A percentile compares a stretch with the other conserved stretches of the same genome.
phyloP scores from a whole-genome alignment of 73 alveolate genomes.

The Durusdinium trenchii region DNA sequence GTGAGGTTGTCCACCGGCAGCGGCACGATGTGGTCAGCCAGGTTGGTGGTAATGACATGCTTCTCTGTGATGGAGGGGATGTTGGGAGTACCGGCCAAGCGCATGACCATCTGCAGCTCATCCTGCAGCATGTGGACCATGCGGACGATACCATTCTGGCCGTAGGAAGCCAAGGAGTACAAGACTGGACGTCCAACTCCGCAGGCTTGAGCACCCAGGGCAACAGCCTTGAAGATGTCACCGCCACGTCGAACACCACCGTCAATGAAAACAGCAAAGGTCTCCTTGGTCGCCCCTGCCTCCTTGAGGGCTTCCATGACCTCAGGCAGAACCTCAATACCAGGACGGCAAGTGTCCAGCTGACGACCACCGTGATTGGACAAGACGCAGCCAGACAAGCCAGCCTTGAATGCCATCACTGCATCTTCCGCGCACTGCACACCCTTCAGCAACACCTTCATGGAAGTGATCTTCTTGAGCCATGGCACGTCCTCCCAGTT shows the following conservation, averaged over 20 bases:
- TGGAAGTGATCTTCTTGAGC: constrained; percentile 86
- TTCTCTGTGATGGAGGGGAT: constrained; percentile 89
- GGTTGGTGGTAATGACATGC: constrained; percentile 92
- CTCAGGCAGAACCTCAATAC: constrained; percentile 92
- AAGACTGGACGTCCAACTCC: constrained; percentile 91
- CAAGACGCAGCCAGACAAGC: constrained; percentile 92
- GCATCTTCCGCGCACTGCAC: constrained; percentile 95
- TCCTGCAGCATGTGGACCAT: constrained; percentile 95
- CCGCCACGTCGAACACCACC: constrained; percentile 99
- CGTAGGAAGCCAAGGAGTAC: constrained; percentile 94
- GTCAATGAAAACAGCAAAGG: constrained; percentile 97
- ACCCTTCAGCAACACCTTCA: constrained; percentile 93
- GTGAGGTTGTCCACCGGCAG: constrained; percentile 84
- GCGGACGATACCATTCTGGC: constrained; percentile 90
- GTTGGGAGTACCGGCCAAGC: constrained; percentile 93
- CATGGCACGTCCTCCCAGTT: constrained; percentile 96
- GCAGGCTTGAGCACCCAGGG: constrained; percentile 92
- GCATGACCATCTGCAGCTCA: constrained; percentile 95
- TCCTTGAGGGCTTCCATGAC: constrained; percentile 88
- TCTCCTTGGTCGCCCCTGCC: constrained; percentile 94
- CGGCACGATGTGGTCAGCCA: constrained; percentile 95
- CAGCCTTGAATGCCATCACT: constrained; percentile 84
- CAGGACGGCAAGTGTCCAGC: constrained; percentile 92
- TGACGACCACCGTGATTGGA: constrained; percentile 95
- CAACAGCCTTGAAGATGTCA: constrained; percentile 97